phyloP scores from a whole-genome alignment of 148 eudicot species.

The Polygonum maritimum region DNA sequence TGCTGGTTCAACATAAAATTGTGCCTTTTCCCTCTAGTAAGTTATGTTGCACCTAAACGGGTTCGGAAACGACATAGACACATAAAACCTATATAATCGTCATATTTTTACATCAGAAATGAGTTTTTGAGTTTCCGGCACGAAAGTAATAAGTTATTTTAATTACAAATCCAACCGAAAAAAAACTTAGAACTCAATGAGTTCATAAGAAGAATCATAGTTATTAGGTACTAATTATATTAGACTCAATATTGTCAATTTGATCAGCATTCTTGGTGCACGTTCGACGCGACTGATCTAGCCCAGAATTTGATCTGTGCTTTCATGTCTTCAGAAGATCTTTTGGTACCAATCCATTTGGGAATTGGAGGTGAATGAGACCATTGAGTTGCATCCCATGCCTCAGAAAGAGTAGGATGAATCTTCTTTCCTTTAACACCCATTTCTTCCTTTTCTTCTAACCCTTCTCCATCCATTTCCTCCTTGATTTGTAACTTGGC shows the following conservation, averaged over 20 bases:
- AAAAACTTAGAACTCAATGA: background rate
- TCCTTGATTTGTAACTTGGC: slow-evolving; percentile 33
- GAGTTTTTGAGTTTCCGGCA: too few relatives aligned
- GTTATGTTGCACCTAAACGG: too few relatives aligned
- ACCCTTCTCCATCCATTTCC: slow-evolving; percentile 12
- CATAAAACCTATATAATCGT: too few relatives aligned
- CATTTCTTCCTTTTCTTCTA: background rate
- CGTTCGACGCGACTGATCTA: slow-evolving; percentile 74
- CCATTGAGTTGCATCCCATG: slow-evolving; percentile 17
- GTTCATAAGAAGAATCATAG: background rate
- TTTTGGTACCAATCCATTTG: slow-evolving; percentile 29
- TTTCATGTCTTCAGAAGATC: slow-evolving; percentile 55
- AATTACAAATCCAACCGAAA: background rate
- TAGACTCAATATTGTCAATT: background rate
- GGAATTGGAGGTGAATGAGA: slow-evolving; percentile 25
- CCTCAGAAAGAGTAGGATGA: slow-evolving; percentile 20
- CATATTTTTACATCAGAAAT: too few relatives aligned
- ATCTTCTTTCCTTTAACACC: slow-evolving; percentile 1
- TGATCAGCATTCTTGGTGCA: slow-evolving; percentile 47
- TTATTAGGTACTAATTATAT: background rate
- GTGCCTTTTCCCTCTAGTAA: background rate
- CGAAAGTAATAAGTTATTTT: background rate
- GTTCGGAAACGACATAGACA: too few relatives aligned
- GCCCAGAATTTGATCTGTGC: slow-evolving; percentile 90
- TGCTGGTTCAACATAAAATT: background rate